Percentiles rank a stretch among this genome's conserved stretches.
Evolutionary conservation across 805 yeast species (phyloP).

Genomic region (Saccharomycopsis babjevae): DNA sequence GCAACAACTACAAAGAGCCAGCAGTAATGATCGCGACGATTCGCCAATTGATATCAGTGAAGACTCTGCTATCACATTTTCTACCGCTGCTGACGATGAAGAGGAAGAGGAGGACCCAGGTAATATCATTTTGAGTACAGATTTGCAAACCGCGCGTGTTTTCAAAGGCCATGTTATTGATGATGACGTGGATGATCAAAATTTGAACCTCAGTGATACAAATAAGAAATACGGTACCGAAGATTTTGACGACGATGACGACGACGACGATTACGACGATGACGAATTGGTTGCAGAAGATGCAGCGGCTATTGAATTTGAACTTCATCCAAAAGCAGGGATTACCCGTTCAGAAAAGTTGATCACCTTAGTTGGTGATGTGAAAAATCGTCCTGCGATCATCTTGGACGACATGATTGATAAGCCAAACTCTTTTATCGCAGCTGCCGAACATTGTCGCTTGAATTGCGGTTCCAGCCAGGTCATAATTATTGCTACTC

Average conservation of each 20-base stretch:
- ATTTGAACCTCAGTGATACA: slow-evolving; percentile 31
- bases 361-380: slow-evolving; percentile 95
- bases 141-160: slow-evolving; percentile 90
- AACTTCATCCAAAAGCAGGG: slow-evolving; percentile 27
- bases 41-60: slow-evolving; percentile 15
- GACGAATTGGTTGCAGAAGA: slow-evolving; percentile 25
- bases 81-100: slow-evolving; percentile 5
- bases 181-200: slow-evolving; percentile 70
- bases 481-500: slow-evolving; percentile 89
- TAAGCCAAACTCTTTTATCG: slow-evolving; percentile 84
- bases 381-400: slow-evolving; percentile 82
- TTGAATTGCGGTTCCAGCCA: slow-evolving; percentile 92
- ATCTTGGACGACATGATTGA: slow-evolving; percentile 96
- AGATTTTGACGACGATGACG: slow-evolving; percentile 29
- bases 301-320: slow-evolving; percentile 3
- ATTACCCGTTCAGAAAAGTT: slow-evolving; percentile 53
- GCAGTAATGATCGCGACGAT: slow-evolving; percentile 10
- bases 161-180: slow-evolving; percentile 96
- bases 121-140: slow-evolving; percentile 60
- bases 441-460: slow-evolving; percentile 96
- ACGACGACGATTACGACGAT: slow-evolving; percentile 44
- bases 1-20: slow-evolving; percentile 22
- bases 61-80: slow-evolving; percentile 2
- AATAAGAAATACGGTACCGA: slow-evolving; percentile 86
- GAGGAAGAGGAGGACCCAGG: slow-evolving; percentile 49